Base-by-base conservation (phyloP, 2,329 filamentous ascomycete species). In the Akanthomyces muscarius region DNA sequence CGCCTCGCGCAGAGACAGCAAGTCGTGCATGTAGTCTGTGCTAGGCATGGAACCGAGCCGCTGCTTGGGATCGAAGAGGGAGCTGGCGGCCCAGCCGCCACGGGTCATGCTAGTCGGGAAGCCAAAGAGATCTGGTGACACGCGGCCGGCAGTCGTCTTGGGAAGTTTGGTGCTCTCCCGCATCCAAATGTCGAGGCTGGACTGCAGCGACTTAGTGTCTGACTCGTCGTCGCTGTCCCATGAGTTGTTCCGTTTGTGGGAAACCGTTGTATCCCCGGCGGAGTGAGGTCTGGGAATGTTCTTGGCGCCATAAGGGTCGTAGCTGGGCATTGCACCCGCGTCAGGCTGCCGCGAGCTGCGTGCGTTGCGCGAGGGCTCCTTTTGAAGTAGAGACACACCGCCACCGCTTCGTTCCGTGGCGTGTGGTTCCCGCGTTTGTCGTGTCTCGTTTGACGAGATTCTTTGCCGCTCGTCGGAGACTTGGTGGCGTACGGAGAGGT, bases 161-260 rank as follows among this genome's bases (percentile, higher is more conserved):
- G 65, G 65, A 0, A 80, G 77, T 53, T 81, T 81, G 38, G 78
- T 71, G 60, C 81, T 82, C 69, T 84, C 82, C 7, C 78, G 79
- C 73, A 86, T 78, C 84, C 84, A 87, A 28, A 84, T 83, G 61
- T 86, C 84, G 5, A 83, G 76, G 64, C 79, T 83, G 1, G 81
- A 84, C 0, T 79, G 74, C 4, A 79, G 69, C 2, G 81, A 83
- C 33, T 69, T 73, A 2, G 71, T 68, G 5, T 78, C 73, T 18
- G 78, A 76, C 33, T 41, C 38, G n/a, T 74, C 76, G 18, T 79
- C 77, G 8, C 74, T 79, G 41, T 80, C 76, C 75, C 81, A 82
- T 54, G 75, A 80, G 18, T 77, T 72, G 1, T 71, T 74, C 33
- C 75, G 73, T 47, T 70, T 69, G 48, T 74, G 72, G 14, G 79